phyloP scores from a whole-genome alignment of 768 basidiomycete genomes.

The Tylopilus balloui region DNA sequence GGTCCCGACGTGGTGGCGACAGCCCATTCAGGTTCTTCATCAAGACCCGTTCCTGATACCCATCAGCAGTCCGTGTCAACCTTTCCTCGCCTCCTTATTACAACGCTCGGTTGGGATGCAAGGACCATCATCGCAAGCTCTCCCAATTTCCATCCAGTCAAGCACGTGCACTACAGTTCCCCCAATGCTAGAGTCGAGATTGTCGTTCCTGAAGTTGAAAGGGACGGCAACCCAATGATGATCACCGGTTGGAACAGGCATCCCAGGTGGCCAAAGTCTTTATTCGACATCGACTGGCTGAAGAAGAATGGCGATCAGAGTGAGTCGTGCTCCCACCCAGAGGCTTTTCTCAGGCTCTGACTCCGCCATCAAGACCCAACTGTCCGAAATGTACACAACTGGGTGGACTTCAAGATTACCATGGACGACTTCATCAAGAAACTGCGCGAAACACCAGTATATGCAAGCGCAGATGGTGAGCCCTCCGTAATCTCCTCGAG shows the following conservation, averaged over 20 bases:
- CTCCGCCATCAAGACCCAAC: conserved; percentile 40
- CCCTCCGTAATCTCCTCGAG: no score
- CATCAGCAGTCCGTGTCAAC: background rate
- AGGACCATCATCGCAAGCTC: conserved; percentile 35
- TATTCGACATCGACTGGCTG: conserved; percentile 59
- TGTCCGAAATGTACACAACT: conserved; percentile 60
- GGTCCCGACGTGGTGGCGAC: background rate
- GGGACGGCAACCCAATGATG: conserved; percentile 54
- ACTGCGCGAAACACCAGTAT: conserved; percentile 34
- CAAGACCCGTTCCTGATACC: background rate
- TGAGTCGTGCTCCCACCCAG: conserved; percentile 2
- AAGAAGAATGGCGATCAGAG: conserved; percentile 30
- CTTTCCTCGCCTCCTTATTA: conserved; percentile 19
- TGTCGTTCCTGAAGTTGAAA: conserved; percentile 45
- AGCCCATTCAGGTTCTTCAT: background rate
- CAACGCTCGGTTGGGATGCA: conserved; percentile 52
- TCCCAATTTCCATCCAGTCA: conserved; percentile 40
- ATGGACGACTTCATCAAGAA: conserved; percentile 50
- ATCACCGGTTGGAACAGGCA: conserved; percentile 57
- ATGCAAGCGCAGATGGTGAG: conserved; percentile 39
- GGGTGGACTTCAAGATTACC: conserved; percentile 49
- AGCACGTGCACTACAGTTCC: conserved; percentile 33
- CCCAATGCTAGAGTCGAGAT: conserved; percentile 26
- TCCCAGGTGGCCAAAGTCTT: conserved; percentile 46
- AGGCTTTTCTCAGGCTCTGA: conserved; percentile 5